These are phyloP conservation scores for Discostella pseudostelligera DNA, from an alignment of 108 stramenopile genomes.

Conservation along the genomic window DNA sequence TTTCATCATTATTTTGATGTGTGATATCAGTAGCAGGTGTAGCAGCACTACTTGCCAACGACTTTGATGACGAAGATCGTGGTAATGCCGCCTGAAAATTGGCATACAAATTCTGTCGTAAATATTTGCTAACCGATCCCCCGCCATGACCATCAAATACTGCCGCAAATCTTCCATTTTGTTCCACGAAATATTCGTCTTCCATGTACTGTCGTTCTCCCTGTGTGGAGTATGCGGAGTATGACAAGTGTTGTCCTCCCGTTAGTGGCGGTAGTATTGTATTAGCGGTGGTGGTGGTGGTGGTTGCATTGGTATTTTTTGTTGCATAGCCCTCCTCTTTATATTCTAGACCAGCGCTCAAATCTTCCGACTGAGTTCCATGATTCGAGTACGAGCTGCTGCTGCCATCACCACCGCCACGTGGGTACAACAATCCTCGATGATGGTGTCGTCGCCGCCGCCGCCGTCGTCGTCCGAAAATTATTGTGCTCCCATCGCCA, in stretches of 20 bases:
- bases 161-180: constrained; percentile 64
- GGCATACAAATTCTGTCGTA: constrained; percentile 78
- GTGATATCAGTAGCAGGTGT: too few relatives aligned
- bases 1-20: neutral
- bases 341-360: too few relatives aligned
- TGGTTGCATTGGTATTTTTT: neutral
- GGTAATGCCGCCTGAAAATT: constrained; percentile 56
- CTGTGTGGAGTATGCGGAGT: constrained; percentile 41
- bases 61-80: constrained; percentile 2
- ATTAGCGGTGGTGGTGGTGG: constrained; percentile 4
- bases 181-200: constrained; percentile 67
- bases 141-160: constrained; percentile 98
- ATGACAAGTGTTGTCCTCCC: constrained; percentile 3
- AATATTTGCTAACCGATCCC: constrained; percentile 73
- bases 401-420: neutral
- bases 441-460: neutral
- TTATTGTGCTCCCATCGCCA: neutral
- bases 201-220: constrained; percentile 80
- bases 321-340: neutral
- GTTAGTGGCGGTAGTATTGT: constrained; percentile 3
- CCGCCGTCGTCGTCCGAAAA: too few relatives aligned
- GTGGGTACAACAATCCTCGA: neutral
- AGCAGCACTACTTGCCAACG: too few relatives aligned
- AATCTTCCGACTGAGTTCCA: too few relatives aligned
- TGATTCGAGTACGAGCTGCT: neutral